These are phyloP conservation scores for Rhododendron henanense DNA, from an alignment of 148 eudicot species.

Conservation along the genomic window DNA sequence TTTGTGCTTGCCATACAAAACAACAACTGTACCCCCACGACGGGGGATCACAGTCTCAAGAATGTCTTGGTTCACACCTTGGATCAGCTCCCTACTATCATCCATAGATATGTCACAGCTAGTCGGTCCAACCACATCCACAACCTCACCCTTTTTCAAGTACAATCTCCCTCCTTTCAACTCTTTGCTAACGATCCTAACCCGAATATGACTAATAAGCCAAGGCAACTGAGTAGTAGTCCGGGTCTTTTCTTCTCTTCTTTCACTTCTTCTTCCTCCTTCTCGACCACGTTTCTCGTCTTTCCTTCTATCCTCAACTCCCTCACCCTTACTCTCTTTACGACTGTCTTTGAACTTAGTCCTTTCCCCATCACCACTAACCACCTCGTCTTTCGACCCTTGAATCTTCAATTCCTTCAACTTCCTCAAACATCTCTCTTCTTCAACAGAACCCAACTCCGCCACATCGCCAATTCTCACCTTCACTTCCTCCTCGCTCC, in stretches of 20 bases:
- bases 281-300: slow-evolving; percentile 37
- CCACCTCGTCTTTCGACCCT: slow-evolving; percentile 22
- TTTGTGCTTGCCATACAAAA: slow-evolving; percentile 71
- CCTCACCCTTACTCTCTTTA: slow-evolving; percentile 27
- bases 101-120: slow-evolving; percentile 80
- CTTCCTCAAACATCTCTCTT: slow-evolving; percentile 64
- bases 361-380: slow-evolving; percentile 12
- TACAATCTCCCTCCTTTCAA: slow-evolving; percentile 72
- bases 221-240: slow-evolving; percentile 35
- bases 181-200: slow-evolving; percentile 62
- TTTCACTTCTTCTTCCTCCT: slow-evolving; percentile 18
- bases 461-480: slow-evolving; percentile 48
- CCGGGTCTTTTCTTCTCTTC: slow-evolving; percentile 12
- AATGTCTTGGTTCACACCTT: slow-evolving; percentile 71
- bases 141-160: slow-evolving; percentile 72
- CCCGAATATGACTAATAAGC: slow-evolving; percentile 82
- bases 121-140: slow-evolving; percentile 83
- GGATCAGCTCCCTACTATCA: slow-evolving; percentile 70
- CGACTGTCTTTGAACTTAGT: slow-evolving; percentile 4
- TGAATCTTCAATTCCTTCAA: slow-evolving; percentile 51
- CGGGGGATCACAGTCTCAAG: slow-evolving; percentile 82
- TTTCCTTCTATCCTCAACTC: slow-evolving; percentile 15
- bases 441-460: slow-evolving; percentile 69
- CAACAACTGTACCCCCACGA: slow-evolving; percentile 75
- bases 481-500: slow-evolving; percentile 38